phyloP scores from a whole-genome alignment of 2,329 filamentous ascomycete species.

The Fusarium sp. region DNA sequence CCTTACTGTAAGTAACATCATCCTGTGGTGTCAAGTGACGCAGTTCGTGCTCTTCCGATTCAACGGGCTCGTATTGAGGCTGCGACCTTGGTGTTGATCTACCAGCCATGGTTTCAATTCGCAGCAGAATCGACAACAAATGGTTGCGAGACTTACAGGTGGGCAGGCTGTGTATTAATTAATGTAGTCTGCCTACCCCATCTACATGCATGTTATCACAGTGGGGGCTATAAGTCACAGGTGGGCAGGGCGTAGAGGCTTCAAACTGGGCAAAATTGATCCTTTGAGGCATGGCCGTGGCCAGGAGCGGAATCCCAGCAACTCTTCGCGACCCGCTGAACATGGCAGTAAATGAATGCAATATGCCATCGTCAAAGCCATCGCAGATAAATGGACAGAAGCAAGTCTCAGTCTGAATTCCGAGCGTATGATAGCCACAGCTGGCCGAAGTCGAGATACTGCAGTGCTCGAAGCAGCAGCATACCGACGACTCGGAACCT shows the following conservation, averaged over 20 bases:
- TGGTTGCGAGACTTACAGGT: not conserved
- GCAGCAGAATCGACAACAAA: not conserved
- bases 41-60: conserved; percentile 9
- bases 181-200: not conserved
- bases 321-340: not conserved
- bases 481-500: not conserved
- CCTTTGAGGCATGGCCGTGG: not conserved
- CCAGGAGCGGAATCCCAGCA: not conserved
- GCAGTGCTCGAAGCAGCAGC: not conserved
- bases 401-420: not conserved
- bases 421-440: too few relatives aligned
- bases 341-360: accelerated
- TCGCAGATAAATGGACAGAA: not conserved
- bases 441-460: not conserved
- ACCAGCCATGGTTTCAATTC: not conserved
- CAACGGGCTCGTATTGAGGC: conserved; percentile 30
- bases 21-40: not conserved
- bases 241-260: not conserved
- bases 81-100: not conserved
- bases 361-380: too few relatives aligned
- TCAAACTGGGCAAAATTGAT: not conserved
- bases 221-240: not conserved
- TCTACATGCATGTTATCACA: not conserved
- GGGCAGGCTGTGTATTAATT: not conserved
- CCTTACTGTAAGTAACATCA: not conserved